Evolutionary conservation across 768 basidiomycete genomes (phyloP).

Genomic region (Phanerochaete sordida): DNA sequence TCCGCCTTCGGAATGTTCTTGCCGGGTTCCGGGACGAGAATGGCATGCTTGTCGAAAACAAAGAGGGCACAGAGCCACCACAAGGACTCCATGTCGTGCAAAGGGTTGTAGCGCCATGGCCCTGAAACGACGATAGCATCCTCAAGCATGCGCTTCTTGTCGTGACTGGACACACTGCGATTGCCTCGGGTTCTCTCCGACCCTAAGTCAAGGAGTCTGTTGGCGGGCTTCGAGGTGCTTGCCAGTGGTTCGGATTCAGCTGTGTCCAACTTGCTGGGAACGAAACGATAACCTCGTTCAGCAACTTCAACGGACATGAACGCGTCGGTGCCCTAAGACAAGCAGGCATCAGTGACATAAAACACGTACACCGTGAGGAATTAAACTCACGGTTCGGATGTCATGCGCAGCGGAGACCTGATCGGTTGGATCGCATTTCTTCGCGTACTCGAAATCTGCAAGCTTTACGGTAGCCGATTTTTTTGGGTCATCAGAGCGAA

Average conservation of each 20-base stretch:
- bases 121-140: no score
- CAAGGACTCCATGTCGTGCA: neutral
- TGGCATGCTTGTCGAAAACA: neutral
- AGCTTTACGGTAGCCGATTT: neutral
- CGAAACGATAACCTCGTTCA: neutral
- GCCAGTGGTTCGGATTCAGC: neutral
- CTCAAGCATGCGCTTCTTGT: neutral
- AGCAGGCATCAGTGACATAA: neutral
- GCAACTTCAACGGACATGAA: neutral
- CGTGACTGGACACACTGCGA: no score
- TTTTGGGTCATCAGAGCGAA: neutral
- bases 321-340: neutral
- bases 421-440: neutral
- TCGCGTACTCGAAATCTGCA: neutral
- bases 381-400: neutral
- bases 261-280: neutral
- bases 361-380: neutral
- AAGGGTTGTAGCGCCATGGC: neutral
- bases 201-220: neutral
- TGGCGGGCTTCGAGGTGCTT: no score
- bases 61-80: neutral
- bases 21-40: neutral
- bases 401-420: neutral
- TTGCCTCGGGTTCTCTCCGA: no score
- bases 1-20: no score